These are phyloP conservation scores for Pythium monospermum DNA, from an alignment of 352 stramenopile species.

Conservation along the genomic window DNA sequence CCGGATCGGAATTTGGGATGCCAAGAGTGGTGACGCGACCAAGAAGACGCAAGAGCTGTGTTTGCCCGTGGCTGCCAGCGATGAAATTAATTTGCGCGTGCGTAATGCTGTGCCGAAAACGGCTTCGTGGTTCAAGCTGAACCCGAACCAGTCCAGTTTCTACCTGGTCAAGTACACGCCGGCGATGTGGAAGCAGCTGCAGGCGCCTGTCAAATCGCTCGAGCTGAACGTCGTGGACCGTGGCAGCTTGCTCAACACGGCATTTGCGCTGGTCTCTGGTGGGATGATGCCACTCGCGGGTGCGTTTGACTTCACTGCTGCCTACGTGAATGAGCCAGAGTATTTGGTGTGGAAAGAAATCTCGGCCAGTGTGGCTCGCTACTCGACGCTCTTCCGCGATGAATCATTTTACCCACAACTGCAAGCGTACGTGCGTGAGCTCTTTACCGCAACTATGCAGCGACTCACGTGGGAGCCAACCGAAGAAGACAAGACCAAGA, in stretches of 20 bases:
- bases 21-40: slow-evolving; percentile 27
- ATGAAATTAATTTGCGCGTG: slow-evolving; percentile 84
- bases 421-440: slow-evolving; percentile 44
- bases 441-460: slow-evolving; percentile 53
- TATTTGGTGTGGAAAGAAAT: slow-evolving; percentile 71
- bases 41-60: too few species aligned
- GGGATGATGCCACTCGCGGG: slow-evolving; percentile 41
- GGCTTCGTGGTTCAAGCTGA: slow-evolving; percentile 93
- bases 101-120: slow-evolving; percentile 40
- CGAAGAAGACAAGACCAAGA: slow-evolving; percentile 16
- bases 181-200: slow-evolving; percentile 81
- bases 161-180: slow-evolving; percentile 93
- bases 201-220: slow-evolving; percentile 41
- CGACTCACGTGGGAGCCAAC: slow-evolving; percentile 46
- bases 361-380: slow-evolving; percentile 43
- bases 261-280: slow-evolving; percentile 86
- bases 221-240: slow-evolving; percentile 82
- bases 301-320: slow-evolving; percentile 54
- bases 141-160: slow-evolving; percentile 92
- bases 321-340: slow-evolving; percentile 53
- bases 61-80: slow-evolving; percentile 56
- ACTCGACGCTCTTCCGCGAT: slow-evolving; percentile 44
- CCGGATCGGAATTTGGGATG: slow-evolving; percentile 65
- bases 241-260: slow-evolving; percentile 89
- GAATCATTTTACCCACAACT: slow-evolving; percentile 50